Evolutionary conservation across 805 yeast species (phyloP).

Genomic region (Diddensiella transvaalensis): DNA sequence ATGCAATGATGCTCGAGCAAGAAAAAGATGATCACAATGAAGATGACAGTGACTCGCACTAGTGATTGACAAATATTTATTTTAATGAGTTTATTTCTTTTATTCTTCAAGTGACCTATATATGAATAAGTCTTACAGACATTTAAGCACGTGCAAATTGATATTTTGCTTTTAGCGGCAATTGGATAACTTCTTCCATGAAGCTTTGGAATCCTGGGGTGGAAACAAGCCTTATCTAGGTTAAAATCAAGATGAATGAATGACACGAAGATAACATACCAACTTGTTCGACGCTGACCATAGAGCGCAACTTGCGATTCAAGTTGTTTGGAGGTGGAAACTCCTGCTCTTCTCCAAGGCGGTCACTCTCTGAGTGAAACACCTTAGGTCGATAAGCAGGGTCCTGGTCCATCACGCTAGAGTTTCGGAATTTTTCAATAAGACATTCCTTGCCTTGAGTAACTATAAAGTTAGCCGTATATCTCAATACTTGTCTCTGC

Average conservation of each 20-base stretch:
- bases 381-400: conserved; percentile 47
- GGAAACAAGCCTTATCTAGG: conserved; percentile 16
- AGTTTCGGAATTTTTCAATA: conserved; percentile 46
- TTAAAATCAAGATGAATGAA: background rate
- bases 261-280: conserved; percentile 24
- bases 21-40: conserved; percentile 10
- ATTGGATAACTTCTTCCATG: background rate
- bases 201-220: conserved; percentile 13
- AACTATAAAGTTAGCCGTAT: conserved; percentile 4
- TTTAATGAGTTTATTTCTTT: background rate
- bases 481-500: background rate
- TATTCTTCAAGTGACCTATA: background rate
- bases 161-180: too few species aligned
- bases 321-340: conserved; percentile 40
- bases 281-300: conserved; percentile 33
- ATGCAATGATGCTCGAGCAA: conserved; percentile 4
- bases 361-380: conserved; percentile 43
- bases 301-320: conserved; percentile 33
- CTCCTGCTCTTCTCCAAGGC: conserved; percentile 40
- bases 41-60: background rate
- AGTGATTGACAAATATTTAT: background rate
- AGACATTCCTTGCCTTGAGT: conserved; percentile 45
- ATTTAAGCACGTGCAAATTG: too few species aligned
- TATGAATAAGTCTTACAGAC: background rate
- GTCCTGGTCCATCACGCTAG: conserved; percentile 48